Evolutionary conservation across 495 filamentous ascomycete genomes (phyloP), one percentile per base, ranked within the genome.

Genomic region (Penicillium coprophilum): DNA sequence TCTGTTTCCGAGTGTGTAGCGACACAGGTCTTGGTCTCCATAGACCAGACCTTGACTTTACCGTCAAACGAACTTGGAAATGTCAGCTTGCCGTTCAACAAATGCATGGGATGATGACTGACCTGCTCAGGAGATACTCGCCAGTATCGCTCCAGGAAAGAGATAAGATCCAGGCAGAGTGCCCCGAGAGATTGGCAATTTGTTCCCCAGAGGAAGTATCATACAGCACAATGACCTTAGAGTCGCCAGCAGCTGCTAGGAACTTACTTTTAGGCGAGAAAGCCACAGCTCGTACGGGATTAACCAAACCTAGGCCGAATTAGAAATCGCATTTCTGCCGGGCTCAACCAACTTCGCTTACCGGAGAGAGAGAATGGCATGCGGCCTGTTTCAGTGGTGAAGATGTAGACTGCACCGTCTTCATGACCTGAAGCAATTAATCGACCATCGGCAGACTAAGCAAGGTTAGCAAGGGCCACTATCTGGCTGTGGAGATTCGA

Each of bases 61-160:
- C 93, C 93, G 65, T 97, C 92, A 58, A 91, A 87, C 0, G 90
- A 85, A 3, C 84, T 85, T 48, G 21, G n/a, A 19, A 34, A 5
- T n/a, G 60, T 66, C 57, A 72, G 54, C 52, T 24, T 34, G 15
- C 10, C 21, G 20, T 44, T 44, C 15, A 10, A 38, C 4, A 17
- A 34, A 32, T 27, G 24, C 15, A 34, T 15, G 1, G n/a, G 12
- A 10, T 28, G 5, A 6, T 9, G 43, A 76, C 80, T 59, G 71
- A 88, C 86, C 92, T 89, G 68, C 87, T 93, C 6, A 97, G 79
- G 32, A 98, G 77, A 71, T 91, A 96, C 66, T 97, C 93, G 39
- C 94, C 94, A n/a, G 89, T 94, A 60, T 86, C 80, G 67, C 86
- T 97, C 92, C 92, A 98, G 54, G 94, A 88, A 41, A 98, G 77